These are phyloP conservation scores for Meyerozyma carpophila DNA, from an alignment of 1,139 yeast genomes.

Conservation along the genomic window DNA sequence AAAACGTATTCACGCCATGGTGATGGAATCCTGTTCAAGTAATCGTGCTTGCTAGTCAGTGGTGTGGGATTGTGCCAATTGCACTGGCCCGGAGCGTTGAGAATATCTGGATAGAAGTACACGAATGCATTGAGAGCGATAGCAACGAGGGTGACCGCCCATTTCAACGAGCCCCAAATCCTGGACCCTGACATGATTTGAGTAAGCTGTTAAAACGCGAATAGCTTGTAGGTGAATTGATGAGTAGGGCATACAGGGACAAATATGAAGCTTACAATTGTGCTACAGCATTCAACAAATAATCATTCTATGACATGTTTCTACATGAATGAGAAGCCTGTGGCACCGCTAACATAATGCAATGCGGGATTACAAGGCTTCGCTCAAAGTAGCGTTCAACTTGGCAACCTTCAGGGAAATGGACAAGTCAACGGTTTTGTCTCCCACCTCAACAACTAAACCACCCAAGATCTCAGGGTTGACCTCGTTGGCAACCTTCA, in stretches of 20 bases:
- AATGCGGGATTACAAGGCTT: slow-evolving; percentile 49
- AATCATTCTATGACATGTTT: slow-evolving; percentile 1
- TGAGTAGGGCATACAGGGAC: too few species aligned
- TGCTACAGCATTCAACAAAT: not conserved
- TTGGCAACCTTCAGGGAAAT: slow-evolving; percentile 78
- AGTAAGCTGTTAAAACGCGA: not conserved
- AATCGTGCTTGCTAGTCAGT: slow-evolving; percentile 11
- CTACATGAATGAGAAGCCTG: not conserved
- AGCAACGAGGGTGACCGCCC: slow-evolving; percentile 32
- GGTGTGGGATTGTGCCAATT: slow-evolving; percentile 43
- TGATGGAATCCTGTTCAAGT: slow-evolving; percentile 18
- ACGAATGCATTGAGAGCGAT: slow-evolving; percentile 51
- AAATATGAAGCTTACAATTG: not conserved
- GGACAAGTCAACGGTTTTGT: slow-evolving; percentile 92
- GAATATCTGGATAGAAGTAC: slow-evolving; percentile 67
- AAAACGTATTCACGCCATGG: slow-evolving; percentile 11
- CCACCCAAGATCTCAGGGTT: slow-evolving; percentile 95
- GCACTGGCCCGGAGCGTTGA: slow-evolving; percentile 43
- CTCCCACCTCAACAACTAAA: slow-evolving; percentile 92
- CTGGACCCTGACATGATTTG: not conserved
- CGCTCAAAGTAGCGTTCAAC: slow-evolving; percentile 84
- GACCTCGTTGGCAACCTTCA: slow-evolving; percentile 76
- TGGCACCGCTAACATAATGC: not conserved
- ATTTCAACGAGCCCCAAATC: slow-evolving; percentile 8
- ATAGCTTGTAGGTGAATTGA: too few species aligned